Evolutionary conservation across 768 basidiomycete species (phyloP).

Genomic region (Mycena sanguinolenta): DNA sequence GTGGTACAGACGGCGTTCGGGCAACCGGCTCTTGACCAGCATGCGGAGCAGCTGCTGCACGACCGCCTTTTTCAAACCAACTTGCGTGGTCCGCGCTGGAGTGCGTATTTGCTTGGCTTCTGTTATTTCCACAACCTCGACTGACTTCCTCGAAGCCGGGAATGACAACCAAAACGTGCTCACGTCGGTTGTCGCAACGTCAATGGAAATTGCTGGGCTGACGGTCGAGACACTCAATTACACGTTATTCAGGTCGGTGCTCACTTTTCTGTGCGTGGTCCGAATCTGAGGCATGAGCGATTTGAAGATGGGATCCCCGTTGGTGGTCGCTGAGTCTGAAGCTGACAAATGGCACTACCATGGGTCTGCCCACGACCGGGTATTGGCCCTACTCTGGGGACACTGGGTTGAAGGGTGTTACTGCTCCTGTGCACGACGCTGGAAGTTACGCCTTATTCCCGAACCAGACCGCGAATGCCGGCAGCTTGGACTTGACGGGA

Average conservation of each 20-base stretch:
- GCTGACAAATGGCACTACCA: conserved; percentile 45
- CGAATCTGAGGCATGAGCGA: neutral
- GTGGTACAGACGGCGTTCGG: neutral
- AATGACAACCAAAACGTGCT: conserved; percentile 50
- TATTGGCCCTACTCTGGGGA: conserved; percentile 50
- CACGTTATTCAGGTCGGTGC: conserved; percentile 39
- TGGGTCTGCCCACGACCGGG: conserved; percentile 48
- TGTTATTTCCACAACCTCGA: neutral
- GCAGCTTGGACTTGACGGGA: conserved; percentile 37
- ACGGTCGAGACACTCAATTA: conserved; percentile 43
- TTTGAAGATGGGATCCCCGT: conserved; percentile 47
- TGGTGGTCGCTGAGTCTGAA: conserved; percentile 50
- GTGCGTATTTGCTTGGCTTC: conserved; percentile 29
- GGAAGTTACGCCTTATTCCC: conserved; percentile 41
- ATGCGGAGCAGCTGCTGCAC: conserved; percentile 40
- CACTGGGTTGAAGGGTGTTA: conserved; percentile 44
- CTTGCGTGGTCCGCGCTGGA: conserved; percentile 49
- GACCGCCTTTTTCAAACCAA: conserved; percentile 49
- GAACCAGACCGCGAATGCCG: conserved; percentile 35
- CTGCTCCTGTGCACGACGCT: conserved; percentile 44
- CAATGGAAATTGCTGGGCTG: conserved; percentile 44
- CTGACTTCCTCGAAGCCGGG: conserved; percentile 38
- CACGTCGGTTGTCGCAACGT: conserved; percentile 40
- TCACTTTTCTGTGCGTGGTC: neutral
- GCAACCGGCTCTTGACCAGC: conserved; percentile 33